Evolutionary conservation across 768 basidiomycete species (phyloP).

Genomic region (Hebeloma cylindrosporum): DNA sequence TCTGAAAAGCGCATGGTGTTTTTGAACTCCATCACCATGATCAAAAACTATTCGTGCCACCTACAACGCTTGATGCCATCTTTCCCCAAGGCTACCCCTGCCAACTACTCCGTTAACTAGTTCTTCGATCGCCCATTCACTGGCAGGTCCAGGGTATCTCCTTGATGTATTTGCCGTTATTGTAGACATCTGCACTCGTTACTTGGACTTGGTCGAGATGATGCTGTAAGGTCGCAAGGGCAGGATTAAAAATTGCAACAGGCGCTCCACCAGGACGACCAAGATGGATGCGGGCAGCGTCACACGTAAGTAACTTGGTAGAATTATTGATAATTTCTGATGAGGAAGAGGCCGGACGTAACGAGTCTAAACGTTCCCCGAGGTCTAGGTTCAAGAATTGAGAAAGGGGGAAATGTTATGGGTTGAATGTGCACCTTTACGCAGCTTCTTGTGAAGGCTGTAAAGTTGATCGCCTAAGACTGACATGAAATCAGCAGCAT

Average conservation of each 20-base stretch:
- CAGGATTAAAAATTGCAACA: constrained; percentile 12
- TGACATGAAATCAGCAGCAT: too few species aligned
- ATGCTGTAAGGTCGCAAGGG: constrained; percentile 9
- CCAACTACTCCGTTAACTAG: background rate
- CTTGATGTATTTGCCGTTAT: constrained; percentile 9
- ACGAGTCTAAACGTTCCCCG: too few species aligned
- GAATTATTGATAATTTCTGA: too few species aligned
- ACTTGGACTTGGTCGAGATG: constrained; percentile 7
- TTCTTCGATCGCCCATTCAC: background rate
- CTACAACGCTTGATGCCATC: constrained; percentile 5
- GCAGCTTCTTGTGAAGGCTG: too few species aligned
- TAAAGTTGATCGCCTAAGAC: too few species aligned
- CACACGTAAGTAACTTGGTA: too few species aligned
- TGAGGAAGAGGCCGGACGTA: too few species aligned
- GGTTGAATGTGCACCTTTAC: too few species aligned
- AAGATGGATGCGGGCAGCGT: background rate
- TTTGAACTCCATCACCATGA: constrained; percentile 14
- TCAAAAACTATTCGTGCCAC: constrained; percentile 10
- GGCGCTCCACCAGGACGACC: constrained; percentile 8
- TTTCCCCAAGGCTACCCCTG: background rate
- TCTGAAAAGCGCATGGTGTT: constrained; percentile 14
- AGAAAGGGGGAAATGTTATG: too few species aligned
- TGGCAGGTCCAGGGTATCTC: background rate
- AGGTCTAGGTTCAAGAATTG: too few species aligned
- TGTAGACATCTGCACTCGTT: constrained; percentile 6